A percentile compares a stretch with the other conserved stretches of the same genome.
Conservation (phyloP, 768 basidiomycete species). For the Suillus cothurnatus region DNA sequence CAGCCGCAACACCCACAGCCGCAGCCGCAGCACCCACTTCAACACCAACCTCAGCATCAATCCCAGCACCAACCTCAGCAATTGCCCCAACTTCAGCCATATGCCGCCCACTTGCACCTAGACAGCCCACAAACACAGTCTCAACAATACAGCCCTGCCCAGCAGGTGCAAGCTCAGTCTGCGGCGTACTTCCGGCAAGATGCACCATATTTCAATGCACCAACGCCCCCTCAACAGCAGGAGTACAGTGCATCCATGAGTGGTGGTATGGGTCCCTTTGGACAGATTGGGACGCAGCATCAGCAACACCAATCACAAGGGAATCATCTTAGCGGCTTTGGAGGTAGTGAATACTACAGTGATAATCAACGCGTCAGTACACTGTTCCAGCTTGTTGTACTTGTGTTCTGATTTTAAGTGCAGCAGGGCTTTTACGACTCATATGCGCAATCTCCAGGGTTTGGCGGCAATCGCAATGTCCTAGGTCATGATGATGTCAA, state of each 20-base stretch:
- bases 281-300: slow-evolving; percentile 52
- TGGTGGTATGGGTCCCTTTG: slow-evolving; percentile 44
- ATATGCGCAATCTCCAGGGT: slow-evolving; percentile 64
- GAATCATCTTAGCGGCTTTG: slow-evolving; percentile 56
- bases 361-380: slow-evolving; percentile 65
- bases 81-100: slow-evolving; percentile 42
- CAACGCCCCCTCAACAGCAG: slow-evolving; percentile 71
- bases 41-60: slow-evolving; percentile 24
- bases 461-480: slow-evolving; percentile 59
- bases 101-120: slow-evolving; percentile 67
- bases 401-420: slow-evolving; percentile 19
- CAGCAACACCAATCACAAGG: slow-evolving; percentile 57
- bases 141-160: slow-evolving; percentile 30
- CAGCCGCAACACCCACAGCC: slow-evolving; percentile 13
- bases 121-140: slow-evolving; percentile 50
- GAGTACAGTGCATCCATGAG: slow-evolving; percentile 46
- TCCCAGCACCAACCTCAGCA: slow-evolving; percentile 36
- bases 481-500: slow-evolving; percentile 80
- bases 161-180: slow-evolving; percentile 35
- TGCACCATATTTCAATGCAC: slow-evolving; percentile 73
- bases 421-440: slow-evolving; percentile 75
- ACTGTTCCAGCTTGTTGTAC: not conserved
- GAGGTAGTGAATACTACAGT: slow-evolving; percentile 66
- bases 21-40: slow-evolving; percentile 13
- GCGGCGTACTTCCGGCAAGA: slow-evolving; percentile 70